Evolutionary conservation across 305 asterid species (phyloP).

Genomic region (Fraxinus paxiana): DNA sequence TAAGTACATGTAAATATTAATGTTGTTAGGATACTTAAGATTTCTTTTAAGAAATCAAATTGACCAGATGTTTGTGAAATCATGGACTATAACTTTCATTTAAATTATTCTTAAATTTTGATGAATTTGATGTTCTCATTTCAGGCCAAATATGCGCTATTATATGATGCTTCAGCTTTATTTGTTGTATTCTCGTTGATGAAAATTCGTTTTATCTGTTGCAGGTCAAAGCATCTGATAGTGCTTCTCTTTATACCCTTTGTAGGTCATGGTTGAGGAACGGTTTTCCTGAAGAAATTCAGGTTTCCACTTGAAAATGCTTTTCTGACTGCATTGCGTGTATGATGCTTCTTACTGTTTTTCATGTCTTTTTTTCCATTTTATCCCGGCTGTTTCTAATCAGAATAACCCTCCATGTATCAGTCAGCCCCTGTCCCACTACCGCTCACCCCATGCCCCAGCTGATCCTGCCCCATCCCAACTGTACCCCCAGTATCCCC

Average conservation of each 20-base stretch:
- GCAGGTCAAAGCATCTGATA: conserved; percentile 63
- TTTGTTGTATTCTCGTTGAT: conserved; percentile 3
- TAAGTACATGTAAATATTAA: background rate
- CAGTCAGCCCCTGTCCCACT: background rate
- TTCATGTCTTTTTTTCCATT: background rate
- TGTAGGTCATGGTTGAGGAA: conserved; percentile 90
- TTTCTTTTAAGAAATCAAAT: background rate
- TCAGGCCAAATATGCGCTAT: background rate
- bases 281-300: conserved; percentile 66
- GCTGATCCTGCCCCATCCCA: background rate
- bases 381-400: background rate
- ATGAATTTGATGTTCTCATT: background rate
- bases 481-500: background rate
- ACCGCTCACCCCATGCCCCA: background rate
- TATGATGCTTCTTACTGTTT: conserved; percentile 2
- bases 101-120: conserved; percentile 5
- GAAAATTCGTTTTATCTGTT: conserved; percentile 19
- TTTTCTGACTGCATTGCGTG: conserved; percentile 16
- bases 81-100: background rate
- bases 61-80: background rate
- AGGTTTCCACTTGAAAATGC: conserved; percentile 45
- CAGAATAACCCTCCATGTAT: background rate
- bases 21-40: background rate
- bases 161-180: background rate
- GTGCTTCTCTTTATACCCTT: conserved; percentile 65